Evolutionary conservation across 73 alveolate species (phyloP), one percentile per base, ranked within the genome.

Genomic region (Stentor roeselii): DNA sequence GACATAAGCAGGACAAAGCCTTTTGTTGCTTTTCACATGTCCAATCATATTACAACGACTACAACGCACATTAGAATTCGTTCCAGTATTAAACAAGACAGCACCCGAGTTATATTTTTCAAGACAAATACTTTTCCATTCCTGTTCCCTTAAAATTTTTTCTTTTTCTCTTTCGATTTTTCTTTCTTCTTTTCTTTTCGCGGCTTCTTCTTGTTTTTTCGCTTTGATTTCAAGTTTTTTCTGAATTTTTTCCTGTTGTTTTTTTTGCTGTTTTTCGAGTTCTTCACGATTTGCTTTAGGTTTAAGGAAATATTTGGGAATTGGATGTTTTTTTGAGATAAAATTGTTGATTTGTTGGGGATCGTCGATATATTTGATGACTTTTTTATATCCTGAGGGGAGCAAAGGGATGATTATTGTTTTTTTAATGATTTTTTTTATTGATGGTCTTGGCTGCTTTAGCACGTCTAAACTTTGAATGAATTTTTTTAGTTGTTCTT

Each of bases 161-260:
- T 83, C 37, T 77, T 60, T 90, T 83, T 82, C 82, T 89, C 82
- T 75, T 86, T 30, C 83, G 61, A 83, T 80, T 80, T 87, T 86
- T 78, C 80, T 90, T 82, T 76, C 59, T 90, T 60, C 88, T 87
- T 30, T 83, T 36, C 78, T 59, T 83, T 36, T 83, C 75, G 35
- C 50, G 3, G 42, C 76, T 76, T 83, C 86, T 90, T 42, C 34
- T 77, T 41, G 39, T 21, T 86, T 85, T 3, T 61, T 82, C 42
- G 78, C 76, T 58, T 82, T 36, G 80, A 82, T 40, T 83, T 50
- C 77, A 86, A 80, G 42, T 87, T 76, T 41, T 86, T 85, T 75
- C n/a, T 59, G 83, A 82, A 41, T 80, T 37, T 60, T 87, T 42
- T 36, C 37, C 82, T 35, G 38, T 50, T 67, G 31, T 67, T 67